phyloP scores from a whole-genome alignment of 192 early-diverging fungal species.

The Entomortierella parvispora region DNA sequence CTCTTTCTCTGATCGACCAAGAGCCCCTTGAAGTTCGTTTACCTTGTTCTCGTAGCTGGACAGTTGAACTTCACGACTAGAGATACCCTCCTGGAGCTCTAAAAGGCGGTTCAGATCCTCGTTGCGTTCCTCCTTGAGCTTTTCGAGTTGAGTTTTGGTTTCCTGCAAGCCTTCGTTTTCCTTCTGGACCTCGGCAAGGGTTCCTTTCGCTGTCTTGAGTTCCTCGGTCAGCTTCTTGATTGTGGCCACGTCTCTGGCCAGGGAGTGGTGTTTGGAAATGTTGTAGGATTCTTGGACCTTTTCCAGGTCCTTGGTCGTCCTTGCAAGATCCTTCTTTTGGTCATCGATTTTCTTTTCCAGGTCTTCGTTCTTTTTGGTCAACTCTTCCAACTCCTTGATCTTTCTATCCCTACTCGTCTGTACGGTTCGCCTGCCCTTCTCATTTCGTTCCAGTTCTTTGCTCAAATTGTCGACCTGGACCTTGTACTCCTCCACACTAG shows the following conservation, averaged over 20 bases:
- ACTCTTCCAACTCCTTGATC: slow-evolving; percentile 3
- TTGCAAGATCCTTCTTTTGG: neutral
- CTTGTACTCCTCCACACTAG: neutral
- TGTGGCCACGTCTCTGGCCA: too few species aligned
- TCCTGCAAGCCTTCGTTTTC: neutral
- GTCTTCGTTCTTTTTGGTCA: neutral
- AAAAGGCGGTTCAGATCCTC: slow-evolving; percentile 7
- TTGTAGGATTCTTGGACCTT: too few species aligned
- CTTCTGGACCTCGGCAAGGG: neutral
- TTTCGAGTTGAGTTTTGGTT: neutral
- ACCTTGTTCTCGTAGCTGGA: slow-evolving; percentile 6
- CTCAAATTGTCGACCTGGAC: slow-evolving; percentile 1
- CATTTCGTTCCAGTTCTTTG: slow-evolving; percentile 17
- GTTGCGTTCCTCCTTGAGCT: slow-evolving; percentile 24
- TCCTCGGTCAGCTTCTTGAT: neutral
- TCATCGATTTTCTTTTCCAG: neutral
- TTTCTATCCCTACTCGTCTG: neutral
- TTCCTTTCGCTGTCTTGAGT: neutral
- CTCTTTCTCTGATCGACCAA: slow-evolving; percentile 8
- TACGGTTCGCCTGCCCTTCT: neutral
- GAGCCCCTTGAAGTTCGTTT: neutral
- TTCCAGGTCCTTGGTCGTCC: too few species aligned
- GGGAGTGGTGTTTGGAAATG: too few species aligned
- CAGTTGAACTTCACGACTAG: slow-evolving; percentile 13
- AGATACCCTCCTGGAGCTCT: slow-evolving; percentile 20